Evolutionary conservation across 225 moss, liverwort and hornwort species (phyloP).

Genomic region (Pseudisothecium myosuroides): DNA sequence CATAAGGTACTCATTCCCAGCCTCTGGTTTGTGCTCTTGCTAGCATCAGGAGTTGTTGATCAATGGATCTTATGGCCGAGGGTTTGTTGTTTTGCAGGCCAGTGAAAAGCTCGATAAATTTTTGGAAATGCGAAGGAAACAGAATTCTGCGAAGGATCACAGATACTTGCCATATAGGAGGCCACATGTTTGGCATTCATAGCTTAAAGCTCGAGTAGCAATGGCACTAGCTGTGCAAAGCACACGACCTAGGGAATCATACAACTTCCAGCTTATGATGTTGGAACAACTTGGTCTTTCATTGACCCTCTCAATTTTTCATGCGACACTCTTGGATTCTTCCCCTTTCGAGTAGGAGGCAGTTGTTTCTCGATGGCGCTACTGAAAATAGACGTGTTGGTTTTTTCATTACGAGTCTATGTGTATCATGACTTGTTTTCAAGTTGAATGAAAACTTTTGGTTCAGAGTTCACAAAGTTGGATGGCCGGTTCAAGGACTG

Average conservation of each 20-base stretch:
- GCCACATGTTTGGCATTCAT: slow-evolving; percentile 13
- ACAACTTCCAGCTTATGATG: neutral
- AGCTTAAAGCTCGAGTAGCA: neutral
- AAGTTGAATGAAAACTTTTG: neutral
- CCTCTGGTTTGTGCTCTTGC: neutral
- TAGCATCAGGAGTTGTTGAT: neutral
- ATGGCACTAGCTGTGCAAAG: neutral
- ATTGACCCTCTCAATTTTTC: neutral
- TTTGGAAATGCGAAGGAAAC: slow-evolving; percentile 77
- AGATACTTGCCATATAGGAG: slow-evolving; percentile 89
- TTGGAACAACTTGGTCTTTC: neutral
- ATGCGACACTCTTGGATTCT: neutral
- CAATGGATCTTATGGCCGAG: neutral
- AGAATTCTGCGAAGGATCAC: slow-evolving; percentile 94
- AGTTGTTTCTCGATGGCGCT: no score
- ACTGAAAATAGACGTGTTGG: no score
- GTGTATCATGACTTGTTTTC: neutral
- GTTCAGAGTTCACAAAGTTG: neutral
- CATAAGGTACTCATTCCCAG: neutral
- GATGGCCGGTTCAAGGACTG: neutral
- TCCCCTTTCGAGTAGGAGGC: neutral
- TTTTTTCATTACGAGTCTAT: no score
- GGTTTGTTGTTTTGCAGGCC: slow-evolving; percentile 38
- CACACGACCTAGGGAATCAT: neutral
- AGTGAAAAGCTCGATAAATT: slow-evolving; percentile 84